phyloP scores from a whole-genome alignment of 805 yeast species.

The Zygoascus biomembranicola region DNA sequence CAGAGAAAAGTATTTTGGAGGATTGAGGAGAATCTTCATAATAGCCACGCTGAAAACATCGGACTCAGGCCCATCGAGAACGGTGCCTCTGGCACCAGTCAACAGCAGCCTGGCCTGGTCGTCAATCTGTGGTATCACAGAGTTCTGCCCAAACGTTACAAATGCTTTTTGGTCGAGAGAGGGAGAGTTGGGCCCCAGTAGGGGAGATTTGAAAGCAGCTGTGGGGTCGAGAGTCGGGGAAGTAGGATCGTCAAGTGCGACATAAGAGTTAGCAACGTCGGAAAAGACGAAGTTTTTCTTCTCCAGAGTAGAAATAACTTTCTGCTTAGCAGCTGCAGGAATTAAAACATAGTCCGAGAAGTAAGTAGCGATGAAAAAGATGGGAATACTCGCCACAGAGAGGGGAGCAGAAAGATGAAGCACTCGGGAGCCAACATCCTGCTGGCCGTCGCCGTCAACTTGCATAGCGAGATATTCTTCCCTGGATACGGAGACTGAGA shows the following conservation, averaged over 20 bases:
- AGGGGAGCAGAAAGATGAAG: conserved; percentile 51
- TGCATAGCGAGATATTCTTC: conserved; percentile 46
- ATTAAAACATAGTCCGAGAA: conserved; percentile 55
- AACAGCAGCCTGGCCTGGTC: conserved; percentile 36
- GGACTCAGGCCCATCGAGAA: conserved; percentile 31
- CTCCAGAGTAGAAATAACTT: conserved; percentile 40
- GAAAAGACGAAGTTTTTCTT: conserved; percentile 38
- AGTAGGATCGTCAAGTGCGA: conserved; percentile 14
- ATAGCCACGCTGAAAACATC: conserved; percentile 28
- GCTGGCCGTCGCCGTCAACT: conserved; percentile 52
- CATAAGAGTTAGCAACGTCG: conserved; percentile 37
- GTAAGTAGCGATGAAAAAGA: conserved; percentile 55
- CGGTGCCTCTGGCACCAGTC: conserved; percentile 53
- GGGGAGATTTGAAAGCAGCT: background rate
- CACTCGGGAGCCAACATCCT: conserved; percentile 42
- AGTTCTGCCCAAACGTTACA: conserved; percentile 18
- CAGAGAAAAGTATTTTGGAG: conserved; percentile 24
- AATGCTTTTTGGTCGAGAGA: conserved; percentile 6
- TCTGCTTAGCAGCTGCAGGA: conserved; percentile 38
- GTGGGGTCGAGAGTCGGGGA: background rate
- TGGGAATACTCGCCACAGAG: conserved; percentile 46
- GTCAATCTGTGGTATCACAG: conserved; percentile 40
- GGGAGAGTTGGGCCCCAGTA: background rate
- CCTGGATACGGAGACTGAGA: conserved; percentile 33
- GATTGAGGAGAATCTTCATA: conserved; percentile 29